These are phyloP conservation scores for Aphanomyces euteiches DNA, from an alignment of 352 stramenopile genomes.

Conservation along the genomic window DNA sequence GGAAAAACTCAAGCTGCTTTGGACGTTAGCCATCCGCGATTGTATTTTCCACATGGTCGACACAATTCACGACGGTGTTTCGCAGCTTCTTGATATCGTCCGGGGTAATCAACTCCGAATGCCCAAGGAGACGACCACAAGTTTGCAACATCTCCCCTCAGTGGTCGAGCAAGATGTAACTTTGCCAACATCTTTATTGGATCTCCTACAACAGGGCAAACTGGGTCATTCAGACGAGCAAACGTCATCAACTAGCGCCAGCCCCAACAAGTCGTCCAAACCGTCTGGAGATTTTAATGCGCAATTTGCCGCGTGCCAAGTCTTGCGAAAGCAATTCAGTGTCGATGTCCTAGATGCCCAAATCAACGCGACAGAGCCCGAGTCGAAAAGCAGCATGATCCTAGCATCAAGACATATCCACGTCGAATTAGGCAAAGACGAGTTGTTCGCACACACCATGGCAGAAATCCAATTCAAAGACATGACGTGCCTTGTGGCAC, in stretches of 20 bases:
- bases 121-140: neutral
- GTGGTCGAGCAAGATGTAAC: conserved; percentile 45
- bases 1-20: conserved; percentile 74
- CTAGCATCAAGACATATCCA: conserved; percentile 75
- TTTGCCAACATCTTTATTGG: conserved; percentile 49
- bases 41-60: conserved; percentile 66
- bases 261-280: conserved; percentile 6
- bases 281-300: neutral
- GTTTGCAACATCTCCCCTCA: neutral
- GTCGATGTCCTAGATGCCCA: conserved; percentile 70
- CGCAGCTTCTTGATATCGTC: conserved; percentile 39
- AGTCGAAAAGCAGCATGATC: conserved; percentile 58
- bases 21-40: conserved; percentile 73
- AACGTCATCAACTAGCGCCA: neutral
- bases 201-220: conserved; percentile 73
- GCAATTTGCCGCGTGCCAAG: conserved; percentile 31
- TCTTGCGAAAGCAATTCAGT: conserved; percentile 69
- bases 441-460: conserved; percentile 43
- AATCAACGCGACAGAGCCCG: conserved; percentile 74
- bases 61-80: conserved; percentile 49
- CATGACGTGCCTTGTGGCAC: conserved; percentile 65
- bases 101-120: conserved; percentile 4
- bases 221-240: conserved; percentile 38
- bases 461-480: conserved; percentile 59
- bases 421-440: conserved; percentile 61